Evolutionary conservation across 345 rosid genomes (phyloP), one percentile per base, ranked within the genome.

Genomic region (Populus simonii): DNA sequence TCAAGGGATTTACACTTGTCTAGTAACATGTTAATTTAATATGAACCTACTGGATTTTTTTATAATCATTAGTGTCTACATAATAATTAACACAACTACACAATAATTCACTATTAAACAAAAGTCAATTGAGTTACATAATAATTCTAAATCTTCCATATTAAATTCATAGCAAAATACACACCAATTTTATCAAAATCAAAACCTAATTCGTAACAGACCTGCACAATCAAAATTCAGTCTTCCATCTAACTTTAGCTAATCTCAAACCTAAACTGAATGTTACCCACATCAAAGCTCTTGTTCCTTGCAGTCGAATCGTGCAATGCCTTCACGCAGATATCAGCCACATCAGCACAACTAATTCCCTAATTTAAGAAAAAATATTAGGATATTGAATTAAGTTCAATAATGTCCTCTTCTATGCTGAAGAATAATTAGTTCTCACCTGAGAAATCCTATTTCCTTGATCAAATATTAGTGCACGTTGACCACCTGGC

Each of bases 401-500:
- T 31, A 73, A 51, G 75, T 61, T 71, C 31, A 17, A 8, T 59
- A n/a, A 29, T 20, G 49, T 41, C 61, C 33, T 33, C 33, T 31
- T 53, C 68, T 43, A 29, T 70, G 53, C 57, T 6, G 12, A 51
- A 15, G 2, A 36, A 53, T 45, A 68, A 6, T 23, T 29, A 23
- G 61, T 76, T 71, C 63, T 76, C 33, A 93, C 97, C 96, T 96
- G 94, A 68, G 93, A 89, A 75, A 93, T 93, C 88, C 96, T 87
- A 86, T 93, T 96, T 84, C 98, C 98, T 86, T 91, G 98, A 81
- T 96, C 97, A 79, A 93, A 96, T 85, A 96, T 89, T 45, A 95
- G 94, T 70, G 99, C 98, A 62, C 94, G 93, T 81, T 95, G 99
- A 22, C 99, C 99, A 5, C 98, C 98, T 15, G 98, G 99, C 81